Evolutionary conservation across 352 stramenopile species (phyloP), one percentile per base, ranked within the genome.

Genomic region (Aphanomyces cochlioides): DNA sequence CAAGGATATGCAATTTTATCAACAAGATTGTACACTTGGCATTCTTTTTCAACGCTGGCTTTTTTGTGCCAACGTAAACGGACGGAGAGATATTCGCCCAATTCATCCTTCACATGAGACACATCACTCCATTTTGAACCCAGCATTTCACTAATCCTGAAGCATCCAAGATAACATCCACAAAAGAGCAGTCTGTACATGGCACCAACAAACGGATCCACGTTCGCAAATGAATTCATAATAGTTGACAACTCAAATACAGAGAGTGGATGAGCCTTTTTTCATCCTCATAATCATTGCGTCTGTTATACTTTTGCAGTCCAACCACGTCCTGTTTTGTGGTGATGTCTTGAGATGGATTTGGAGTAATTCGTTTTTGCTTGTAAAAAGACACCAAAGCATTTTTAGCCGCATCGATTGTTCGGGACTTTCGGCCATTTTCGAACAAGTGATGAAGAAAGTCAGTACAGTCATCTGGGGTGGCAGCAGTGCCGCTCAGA

Each of bases 31-130:
- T 48, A 48, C 43, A 48, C 43, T 48, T 48, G 43, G 15, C 43
- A 48, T 48, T 48, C 43, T 15, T 48, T 48, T 48, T 48, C 43
- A 48, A n/a, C n/a, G n/a, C n/a, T n/a, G n/a, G n/a, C n/a, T n/a
- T n/a, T n/a, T n/a, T n/a, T n/a, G n/a, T n/a, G n/a, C n/a, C n/a
- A n/a, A n/a, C n/a, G n/a, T n/a, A n/a, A n/a, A n/a, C n/a, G n/a
- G n/a, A n/a, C n/a, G n/a, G n/a, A n/a, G n/a, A n/a, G n/a, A n/a
- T n/a, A n/a, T n/a, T n/a, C n/a, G n/a, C n/a, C n/a, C n/a, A n/a
- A n/a, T n/a, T n/a, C n/a, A n/a, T n/a, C n/a, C n/a, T n/a, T n/a
- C n/a, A n/a, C n/a, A n/a, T n/a, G n/a, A n/a, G n/a, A n/a, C n/a
- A n/a, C n/a, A n/a, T n/a, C n/a, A n/a, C n/a, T n/a, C n/a, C n/a